These are phyloP conservation scores for Talinum fruticosum DNA, from an alignment of 148 eudicot species.

Conservation along the genomic window DNA sequence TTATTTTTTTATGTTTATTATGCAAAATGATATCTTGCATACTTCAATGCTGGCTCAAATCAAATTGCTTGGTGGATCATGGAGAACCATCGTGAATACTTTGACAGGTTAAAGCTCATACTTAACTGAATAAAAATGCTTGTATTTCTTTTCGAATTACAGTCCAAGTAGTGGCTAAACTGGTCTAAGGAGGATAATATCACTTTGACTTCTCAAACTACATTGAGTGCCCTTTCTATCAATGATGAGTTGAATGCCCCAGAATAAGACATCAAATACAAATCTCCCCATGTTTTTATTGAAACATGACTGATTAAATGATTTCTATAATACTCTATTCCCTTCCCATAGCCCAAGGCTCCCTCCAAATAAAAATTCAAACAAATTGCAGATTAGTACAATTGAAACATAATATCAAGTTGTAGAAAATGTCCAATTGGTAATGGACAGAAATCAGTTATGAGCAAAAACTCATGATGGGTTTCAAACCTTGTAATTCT, in stretches of 20 bases:
- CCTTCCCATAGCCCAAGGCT: too few relatives aligned
- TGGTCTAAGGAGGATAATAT: constrained; percentile 91
- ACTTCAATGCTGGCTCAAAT: constrained; percentile 69
- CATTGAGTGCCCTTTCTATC: constrained; percentile 83
- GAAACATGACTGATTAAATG: too few relatives aligned
- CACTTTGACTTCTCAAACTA: constrained; percentile 49
- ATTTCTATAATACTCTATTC: too few relatives aligned
- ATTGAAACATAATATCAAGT: too few relatives aligned
- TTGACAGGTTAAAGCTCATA: constrained; percentile 74
- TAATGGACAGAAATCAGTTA: too few relatives aligned
- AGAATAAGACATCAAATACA: too few relatives aligned
- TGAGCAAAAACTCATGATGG: too few relatives aligned
- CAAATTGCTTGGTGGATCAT: constrained; percentile 99
- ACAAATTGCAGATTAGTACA: too few relatives aligned
- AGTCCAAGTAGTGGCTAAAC: constrained; percentile 85
- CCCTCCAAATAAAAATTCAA: too few relatives aligned
- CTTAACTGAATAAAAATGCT: constrained; percentile 86
- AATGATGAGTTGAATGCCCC: constrained; percentile 62
- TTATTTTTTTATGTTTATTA: constrained; percentile 8
- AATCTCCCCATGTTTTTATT: too few relatives aligned
- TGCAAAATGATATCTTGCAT: constrained; percentile 69
- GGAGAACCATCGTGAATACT: constrained; percentile 97
- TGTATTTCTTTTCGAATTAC: constrained; percentile 78
- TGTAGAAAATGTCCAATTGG: too few relatives aligned
- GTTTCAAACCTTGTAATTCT: too few relatives aligned